Conservation (phyloP, 352 stramenopile genomes). For the Phytopythium chamaehyphon region DNA sequence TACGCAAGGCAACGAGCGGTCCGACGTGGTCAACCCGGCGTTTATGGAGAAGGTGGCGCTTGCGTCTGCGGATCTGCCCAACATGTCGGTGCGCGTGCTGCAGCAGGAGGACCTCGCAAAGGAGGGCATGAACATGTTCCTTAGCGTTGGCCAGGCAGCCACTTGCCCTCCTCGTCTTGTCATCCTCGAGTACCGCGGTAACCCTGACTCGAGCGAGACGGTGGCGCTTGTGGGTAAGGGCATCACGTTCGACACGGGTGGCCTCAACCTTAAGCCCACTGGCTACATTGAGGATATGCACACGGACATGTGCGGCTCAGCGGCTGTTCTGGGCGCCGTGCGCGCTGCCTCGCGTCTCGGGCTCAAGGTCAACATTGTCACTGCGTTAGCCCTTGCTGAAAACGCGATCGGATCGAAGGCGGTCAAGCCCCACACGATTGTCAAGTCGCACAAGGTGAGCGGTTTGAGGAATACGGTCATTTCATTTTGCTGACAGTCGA, state of each 20-base stretch:
- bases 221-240: conserved; percentile 92
- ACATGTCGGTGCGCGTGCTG: conserved; percentile 77
- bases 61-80: conserved; percentile 62
- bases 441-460: conserved; percentile 79
- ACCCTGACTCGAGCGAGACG: conserved; percentile 55
- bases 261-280: conserved; percentile 93
- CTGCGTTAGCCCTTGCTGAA: conserved; percentile 71
- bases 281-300: conserved; percentile 91
- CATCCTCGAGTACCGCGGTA: conserved; percentile 77
- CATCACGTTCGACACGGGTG: conserved; percentile 94
- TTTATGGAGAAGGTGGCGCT: conserved; percentile 81
- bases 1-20: conserved; percentile 57
- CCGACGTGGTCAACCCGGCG: conserved; percentile 67
- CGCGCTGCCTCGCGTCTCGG: conserved; percentile 60
- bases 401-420: conserved; percentile 86
- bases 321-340: conserved; percentile 79
- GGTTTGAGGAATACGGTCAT: background rate
- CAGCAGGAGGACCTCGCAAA: conserved; percentile 71
- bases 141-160: conserved; percentile 74
- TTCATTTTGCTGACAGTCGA: background rate
- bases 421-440: conserved; percentile 84
- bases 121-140: conserved; percentile 85
- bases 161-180: conserved; percentile 74
- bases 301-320: conserved; percentile 90
- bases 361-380: conserved; percentile 82